Base-by-base conservation (phyloP, 495 filamentous ascomycete species). In the Pyrenopolyporus hunteri region DNA sequence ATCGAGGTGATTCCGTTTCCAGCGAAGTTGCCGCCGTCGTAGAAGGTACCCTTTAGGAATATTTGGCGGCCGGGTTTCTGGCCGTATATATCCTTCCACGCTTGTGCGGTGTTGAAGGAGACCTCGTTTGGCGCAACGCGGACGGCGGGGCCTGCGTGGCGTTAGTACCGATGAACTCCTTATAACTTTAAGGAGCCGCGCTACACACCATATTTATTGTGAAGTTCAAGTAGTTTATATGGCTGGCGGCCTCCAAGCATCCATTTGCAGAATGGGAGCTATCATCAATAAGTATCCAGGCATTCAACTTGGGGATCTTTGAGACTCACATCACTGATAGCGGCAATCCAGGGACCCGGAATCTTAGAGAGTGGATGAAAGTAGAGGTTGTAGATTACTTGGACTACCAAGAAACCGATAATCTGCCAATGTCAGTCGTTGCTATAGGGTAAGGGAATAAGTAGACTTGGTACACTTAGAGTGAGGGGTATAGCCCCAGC, bases 351-450 rank as follows among this genome's bases (percentile, higher is more conserved):
- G 5, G 83, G 83, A 4, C 83, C 83, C 0, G 83, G 84, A 46
- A 80, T 80, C 1, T 70, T 68, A 13, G 68, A 65, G 3, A 87
- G 70, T 4, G 82, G 82, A 48, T 83, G 78, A 23, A 84, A 76
- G 59, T 72, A 82, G 17, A 80, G 37, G 32, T 77, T 79, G 63
- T 82, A 81, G 22, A 72, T 45, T 23, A 61, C 55, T 29, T 35
- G 33, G 14, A 14, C 54, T 9, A 10, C 17, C 44, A 44, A 49
- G 5, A n/a, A 33, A 17, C 32, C 32, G 8, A 31, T 2, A 29
- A 47, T 17, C 53, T 57, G 14, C 2, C 1, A 26, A 32, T 16
- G 1, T 37, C 17, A 23, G 43, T 57, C 48, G 14, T 40, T 7
- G 26, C 10, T 28, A 13, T 13, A 45, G 17, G 6, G 3, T 17